These are phyloP conservation scores for Albugo candida DNA, from an alignment of 352 stramenopile species.

Conservation along the genomic window DNA sequence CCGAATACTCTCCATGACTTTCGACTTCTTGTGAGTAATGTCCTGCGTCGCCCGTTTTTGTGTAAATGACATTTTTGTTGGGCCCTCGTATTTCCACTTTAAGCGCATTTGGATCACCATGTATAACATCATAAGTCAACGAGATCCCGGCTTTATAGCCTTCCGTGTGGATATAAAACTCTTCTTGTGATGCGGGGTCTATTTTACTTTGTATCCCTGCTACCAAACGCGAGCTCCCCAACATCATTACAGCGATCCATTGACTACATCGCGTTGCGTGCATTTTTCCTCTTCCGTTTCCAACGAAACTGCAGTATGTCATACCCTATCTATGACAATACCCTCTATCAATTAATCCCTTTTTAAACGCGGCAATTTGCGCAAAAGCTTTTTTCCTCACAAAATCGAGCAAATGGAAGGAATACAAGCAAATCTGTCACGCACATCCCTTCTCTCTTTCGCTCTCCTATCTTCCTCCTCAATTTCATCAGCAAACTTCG, in stretches of 20 bases:
- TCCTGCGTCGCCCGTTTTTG: slow-evolving; percentile 24
- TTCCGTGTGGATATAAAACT: slow-evolving; percentile 49
- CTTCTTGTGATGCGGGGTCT: slow-evolving; percentile 14
- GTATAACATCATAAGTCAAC: slow-evolving; percentile 69
- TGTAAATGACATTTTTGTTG: slow-evolving; percentile 33
- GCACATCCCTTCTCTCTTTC: no score
- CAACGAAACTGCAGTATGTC: no score
- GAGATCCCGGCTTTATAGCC: slow-evolving; percentile 68
- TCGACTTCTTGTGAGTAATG: slow-evolving; percentile 34
- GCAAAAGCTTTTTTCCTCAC: slow-evolving; percentile 15
- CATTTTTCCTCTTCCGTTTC: no score
- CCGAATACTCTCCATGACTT: slow-evolving; percentile 31
- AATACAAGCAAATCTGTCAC: no score
- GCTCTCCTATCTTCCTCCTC: slow-evolving; percentile 73
- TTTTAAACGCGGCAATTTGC: no score
- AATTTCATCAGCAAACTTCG: slow-evolving; percentile 50
- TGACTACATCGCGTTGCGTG: no score
- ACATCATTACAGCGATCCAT: no score
- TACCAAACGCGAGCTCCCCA: no score
- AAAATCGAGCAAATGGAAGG: no score
- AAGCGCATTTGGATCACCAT: slow-evolving; percentile 47
- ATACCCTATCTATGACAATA: no score
- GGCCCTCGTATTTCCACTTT: slow-evolving; percentile 42
- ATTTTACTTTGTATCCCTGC: no score
- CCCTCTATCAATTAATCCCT: no score